Evolutionary conservation across 106 monocot genomes (phyloP).

Genomic region (Hemerocallis citrina): DNA sequence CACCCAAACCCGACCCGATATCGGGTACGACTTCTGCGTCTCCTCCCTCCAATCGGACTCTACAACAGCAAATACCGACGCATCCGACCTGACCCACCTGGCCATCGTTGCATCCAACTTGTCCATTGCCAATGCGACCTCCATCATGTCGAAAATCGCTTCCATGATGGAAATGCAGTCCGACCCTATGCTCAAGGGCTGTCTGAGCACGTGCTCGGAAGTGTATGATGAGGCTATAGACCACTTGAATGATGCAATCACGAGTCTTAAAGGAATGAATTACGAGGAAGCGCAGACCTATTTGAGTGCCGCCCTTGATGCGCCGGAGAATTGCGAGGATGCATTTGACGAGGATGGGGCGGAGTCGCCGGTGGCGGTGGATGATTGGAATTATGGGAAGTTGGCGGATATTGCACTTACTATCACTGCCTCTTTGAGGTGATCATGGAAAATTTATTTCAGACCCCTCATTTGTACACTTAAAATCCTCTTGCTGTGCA

Average conservation of each 20-base stretch:
- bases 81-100: slow-evolving; percentile 14
- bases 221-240: slow-evolving; percentile 34
- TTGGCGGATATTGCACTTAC: slow-evolving; percentile 38
- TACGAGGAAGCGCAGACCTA: slow-evolving; percentile 22
- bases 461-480: too few relatives aligned
- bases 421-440: slow-evolving; percentile 20
- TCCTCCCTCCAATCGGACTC: slow-evolving; percentile 20
- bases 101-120: slow-evolving; percentile 23
- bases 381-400: slow-evolving; percentile 19
- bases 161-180: slow-evolving; percentile 8
- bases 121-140: slow-evolving; percentile 16
- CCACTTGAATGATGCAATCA: slow-evolving; percentile 15
- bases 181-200: slow-evolving; percentile 4
- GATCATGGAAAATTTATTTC: too few relatives aligned
- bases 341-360: slow-evolving; percentile 25
- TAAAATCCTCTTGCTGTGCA: too few relatives aligned
- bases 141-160: not conserved
- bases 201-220: slow-evolving; percentile 30
- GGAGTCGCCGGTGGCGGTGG: slow-evolving; percentile 16
- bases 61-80: not conserved
- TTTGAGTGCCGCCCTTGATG: slow-evolving; percentile 44
- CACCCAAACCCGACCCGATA: slow-evolving; percentile 1
- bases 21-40: slow-evolving; percentile 28
- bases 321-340: slow-evolving; percentile 38
- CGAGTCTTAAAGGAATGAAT: not conserved